Evolutionary conservation across 805 yeast species (phyloP).

Genomic region (Babjeviella inositovora): DNA sequence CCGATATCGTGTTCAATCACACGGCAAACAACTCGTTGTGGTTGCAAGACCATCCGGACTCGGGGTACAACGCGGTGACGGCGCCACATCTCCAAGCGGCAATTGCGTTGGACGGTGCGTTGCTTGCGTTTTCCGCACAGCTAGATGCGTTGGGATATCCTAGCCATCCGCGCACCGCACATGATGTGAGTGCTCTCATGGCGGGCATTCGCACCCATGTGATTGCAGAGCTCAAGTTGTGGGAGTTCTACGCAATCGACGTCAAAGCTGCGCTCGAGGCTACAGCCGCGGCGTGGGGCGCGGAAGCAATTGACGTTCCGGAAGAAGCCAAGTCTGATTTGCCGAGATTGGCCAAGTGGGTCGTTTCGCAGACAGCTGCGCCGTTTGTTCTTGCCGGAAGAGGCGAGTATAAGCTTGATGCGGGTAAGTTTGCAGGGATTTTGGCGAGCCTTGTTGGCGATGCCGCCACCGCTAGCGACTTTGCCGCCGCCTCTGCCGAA

Average conservation of each 20-base stretch:
- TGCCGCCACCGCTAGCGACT: conserved; percentile 8
- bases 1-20: conserved; percentile 91
- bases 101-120: conserved; percentile 61
- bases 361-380: conserved; percentile 21
- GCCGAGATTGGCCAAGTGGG: conserved; percentile 29
- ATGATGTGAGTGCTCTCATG: conserved; percentile 45
- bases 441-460: conserved; percentile 19
- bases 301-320: conserved; percentile 24
- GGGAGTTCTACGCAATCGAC: conserved; percentile 81
- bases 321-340: conserved; percentile 18
- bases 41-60: conserved; percentile 77
- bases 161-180: conserved; percentile 25
- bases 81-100: conserved; percentile 86
- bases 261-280: conserved; percentile 21
- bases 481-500: conserved; percentile 14
- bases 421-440: conserved; percentile 32
- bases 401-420: conserved; percentile 35
- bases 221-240: conserved; percentile 45
- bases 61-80: conserved; percentile 73
- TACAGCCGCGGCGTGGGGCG: conserved; percentile 19
- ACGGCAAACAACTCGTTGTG: conserved; percentile 85
- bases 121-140: conserved; percentile 46
- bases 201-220: conserved; percentile 60
- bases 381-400: conserved; percentile 31
- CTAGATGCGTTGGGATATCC: conserved; percentile 50